Base-by-base conservation (phyloP, 1,284 basidiomycete genomes). In the Cryptococcus sp. region DNA sequence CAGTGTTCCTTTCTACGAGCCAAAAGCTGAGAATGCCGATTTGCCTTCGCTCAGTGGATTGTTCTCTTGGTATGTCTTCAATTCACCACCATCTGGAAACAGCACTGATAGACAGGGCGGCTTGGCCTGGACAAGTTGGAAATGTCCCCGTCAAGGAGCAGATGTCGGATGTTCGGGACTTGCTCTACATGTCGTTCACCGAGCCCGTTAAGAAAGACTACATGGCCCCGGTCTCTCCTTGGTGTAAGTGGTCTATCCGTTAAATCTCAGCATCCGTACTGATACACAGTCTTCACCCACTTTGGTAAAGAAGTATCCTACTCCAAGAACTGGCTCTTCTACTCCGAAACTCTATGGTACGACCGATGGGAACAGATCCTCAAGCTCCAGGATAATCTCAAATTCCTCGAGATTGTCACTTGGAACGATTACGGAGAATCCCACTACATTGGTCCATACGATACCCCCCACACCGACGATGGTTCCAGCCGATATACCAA, bases 351-450 rank as follows among this genome's bases (percentile, higher is more conserved):
- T 4, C 63, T 75, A 1, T 75, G 73, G 72, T 64, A 69, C 52
- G 60, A 67, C 47, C 59, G 75, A 40, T 76, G 75, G 75, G 62
- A 73, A 7, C 64, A 75, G 56, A 64, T 74, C 36, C 53, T 76
- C 22, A 18, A 52, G 24, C 45, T 75, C 4, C 58, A 61, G 9
- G 51, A 58, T 28, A 45, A 64, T 24, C 50, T 72, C 37, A 61
- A 69, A 22, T 73, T 64, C 41, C 37, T 75, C 48, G 75, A 76
- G 59, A 69, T 57, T 62, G 60, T 75, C 14, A 74, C 73, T 10
- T 76, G 75, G 75, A 76, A 75, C 59, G 75, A 76, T 62, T 76
- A 67, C 46, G 67, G 70, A 46, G 75, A 76, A 58, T 70, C 71
- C 9, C 71, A 73, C 53, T 64, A 76, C 56, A 57, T 76, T 46